Conservation (phyloP, 176 grass and related monocot genomes). For the Carex cristatella region DNA sequence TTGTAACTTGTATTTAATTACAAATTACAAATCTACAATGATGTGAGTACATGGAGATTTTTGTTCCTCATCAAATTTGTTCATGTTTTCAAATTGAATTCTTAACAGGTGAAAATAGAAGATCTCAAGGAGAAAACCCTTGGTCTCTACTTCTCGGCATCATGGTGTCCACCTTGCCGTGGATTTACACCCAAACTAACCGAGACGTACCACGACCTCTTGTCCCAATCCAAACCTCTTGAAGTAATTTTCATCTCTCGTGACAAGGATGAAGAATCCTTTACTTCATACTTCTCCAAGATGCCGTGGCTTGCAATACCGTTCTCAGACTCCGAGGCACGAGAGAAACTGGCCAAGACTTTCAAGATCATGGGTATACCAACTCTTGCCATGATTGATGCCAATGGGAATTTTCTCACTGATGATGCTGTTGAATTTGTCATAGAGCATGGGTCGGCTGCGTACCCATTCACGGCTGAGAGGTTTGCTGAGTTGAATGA, state of each 20-base stretch:
- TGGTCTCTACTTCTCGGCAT: constrained; percentile 79
- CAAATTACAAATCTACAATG: neutral
- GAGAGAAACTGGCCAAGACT: constrained; percentile 14
- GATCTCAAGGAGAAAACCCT: constrained; percentile 42
- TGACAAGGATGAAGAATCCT: constrained; percentile 44
- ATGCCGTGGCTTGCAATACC: constrained; percentile 85
- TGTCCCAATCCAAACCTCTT: constrained; percentile 41
- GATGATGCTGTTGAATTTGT: constrained; percentile 35
- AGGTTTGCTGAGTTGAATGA: constrained; percentile 57
- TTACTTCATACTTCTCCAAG: constrained; percentile 57
- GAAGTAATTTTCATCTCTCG: constrained; percentile 43
- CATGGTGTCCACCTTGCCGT: constrained; percentile 65
- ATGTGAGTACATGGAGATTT: neutral
- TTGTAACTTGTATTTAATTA: neutral
- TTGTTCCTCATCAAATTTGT: neutral
- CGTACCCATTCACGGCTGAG: constrained; percentile 64
- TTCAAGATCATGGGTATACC: constrained; percentile 51
- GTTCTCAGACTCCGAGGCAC: constrained; percentile 49
- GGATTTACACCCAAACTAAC: constrained; percentile 65
- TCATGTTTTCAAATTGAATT: neutral
- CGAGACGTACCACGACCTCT: constrained; percentile 45
- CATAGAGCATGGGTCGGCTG: constrained; percentile 38
- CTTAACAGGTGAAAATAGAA: constrained; percentile 50
- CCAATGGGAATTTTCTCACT: constrained; percentile 45
- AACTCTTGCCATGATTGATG: constrained; percentile 50